These are phyloP conservation scores for Petrea volubilis DNA, from an alignment of 257 asterid genomes.

Conservation along the genomic window DNA sequence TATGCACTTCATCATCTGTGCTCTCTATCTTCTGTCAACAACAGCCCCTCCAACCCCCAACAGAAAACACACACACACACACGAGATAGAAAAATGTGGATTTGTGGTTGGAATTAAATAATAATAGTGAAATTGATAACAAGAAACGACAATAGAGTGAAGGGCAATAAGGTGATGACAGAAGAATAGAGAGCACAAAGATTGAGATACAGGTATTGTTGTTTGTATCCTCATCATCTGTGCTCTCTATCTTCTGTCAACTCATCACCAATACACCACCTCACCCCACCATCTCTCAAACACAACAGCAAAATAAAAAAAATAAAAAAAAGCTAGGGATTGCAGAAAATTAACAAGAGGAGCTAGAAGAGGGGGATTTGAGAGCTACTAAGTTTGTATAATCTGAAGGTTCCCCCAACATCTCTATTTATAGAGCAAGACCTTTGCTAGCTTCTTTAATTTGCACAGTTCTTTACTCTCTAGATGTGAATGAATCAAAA, in stretches of 20 bases:
- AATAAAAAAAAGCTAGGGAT: not conserved
- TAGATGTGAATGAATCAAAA: not conserved
- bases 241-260: conserved; percentile 64
- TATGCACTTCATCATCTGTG: conserved; percentile 47
- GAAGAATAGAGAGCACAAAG: conserved; percentile 50
- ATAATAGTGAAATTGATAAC: no score
- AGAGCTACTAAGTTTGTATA: not conserved
- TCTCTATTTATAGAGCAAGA: conserved; percentile 38
- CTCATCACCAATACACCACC: conserved; percentile 40
- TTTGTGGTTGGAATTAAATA: not conserved
- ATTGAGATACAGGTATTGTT: conserved; percentile 26
- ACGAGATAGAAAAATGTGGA: not conserved
- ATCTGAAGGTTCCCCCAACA: conserved; percentile 18
- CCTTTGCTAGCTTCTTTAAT: not conserved
- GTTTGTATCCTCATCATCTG: conserved; percentile 40
- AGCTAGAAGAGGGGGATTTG: not conserved
- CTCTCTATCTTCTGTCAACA: conserved; percentile 74
- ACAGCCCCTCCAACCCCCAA: conserved; percentile 1
- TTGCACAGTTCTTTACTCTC: not conserved
- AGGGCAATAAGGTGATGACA: conserved; percentile 40
- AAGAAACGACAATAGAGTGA: conserved; percentile 9
- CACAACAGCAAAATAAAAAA: not conserved
- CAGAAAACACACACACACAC: not conserved
- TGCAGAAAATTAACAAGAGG: not conserved
- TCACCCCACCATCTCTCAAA: conserved; percentile 27